These are phyloP conservation scores for Diutina scorzettiae DNA, from an alignment of 1,139 yeast genomes.

Conservation along the genomic window DNA sequence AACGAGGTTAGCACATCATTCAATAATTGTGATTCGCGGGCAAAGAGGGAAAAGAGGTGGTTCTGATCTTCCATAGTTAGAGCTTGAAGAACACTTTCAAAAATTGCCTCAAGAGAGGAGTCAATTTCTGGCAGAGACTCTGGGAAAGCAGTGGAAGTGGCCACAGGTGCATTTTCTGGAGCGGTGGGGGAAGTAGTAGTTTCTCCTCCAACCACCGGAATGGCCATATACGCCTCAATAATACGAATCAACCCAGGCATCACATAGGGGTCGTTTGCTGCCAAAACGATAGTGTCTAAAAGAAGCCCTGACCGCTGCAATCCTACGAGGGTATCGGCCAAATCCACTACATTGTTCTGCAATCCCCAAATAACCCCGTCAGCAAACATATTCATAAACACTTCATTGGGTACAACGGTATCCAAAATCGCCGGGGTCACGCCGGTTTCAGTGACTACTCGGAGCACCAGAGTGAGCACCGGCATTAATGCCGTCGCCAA, in stretches of 20 bases:
- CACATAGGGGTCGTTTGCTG: neutral
- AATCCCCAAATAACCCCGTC: slow-evolving; percentile 4
- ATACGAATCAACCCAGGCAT: neutral
- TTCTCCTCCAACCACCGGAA: neutral
- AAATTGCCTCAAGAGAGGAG: neutral
- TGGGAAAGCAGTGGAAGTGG: neutral
- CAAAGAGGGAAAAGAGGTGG: neutral
- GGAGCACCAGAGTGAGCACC: neutral
- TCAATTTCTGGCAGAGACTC: neutral
- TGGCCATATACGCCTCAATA: neutral
- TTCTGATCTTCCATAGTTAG: neutral
- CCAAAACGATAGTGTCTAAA: neutral
- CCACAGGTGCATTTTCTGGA: neutral
- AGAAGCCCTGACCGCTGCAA: slow-evolving; percentile 1
- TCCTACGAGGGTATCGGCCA: neutral
- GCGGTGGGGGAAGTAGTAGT: neutral
- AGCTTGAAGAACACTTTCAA: neutral
- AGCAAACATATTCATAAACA: neutral
- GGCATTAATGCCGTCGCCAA: neutral
- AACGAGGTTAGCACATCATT: neutral
- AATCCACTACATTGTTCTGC: neutral
- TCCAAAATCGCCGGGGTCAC: neutral
- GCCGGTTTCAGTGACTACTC: neutral
- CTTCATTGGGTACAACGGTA: neutral
- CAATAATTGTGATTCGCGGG: neutral